Evolutionary conservation across 495 filamentous ascomycete species (phyloP), one percentile per base, ranked within the genome.

Genomic region (Penicillium daleae): DNA sequence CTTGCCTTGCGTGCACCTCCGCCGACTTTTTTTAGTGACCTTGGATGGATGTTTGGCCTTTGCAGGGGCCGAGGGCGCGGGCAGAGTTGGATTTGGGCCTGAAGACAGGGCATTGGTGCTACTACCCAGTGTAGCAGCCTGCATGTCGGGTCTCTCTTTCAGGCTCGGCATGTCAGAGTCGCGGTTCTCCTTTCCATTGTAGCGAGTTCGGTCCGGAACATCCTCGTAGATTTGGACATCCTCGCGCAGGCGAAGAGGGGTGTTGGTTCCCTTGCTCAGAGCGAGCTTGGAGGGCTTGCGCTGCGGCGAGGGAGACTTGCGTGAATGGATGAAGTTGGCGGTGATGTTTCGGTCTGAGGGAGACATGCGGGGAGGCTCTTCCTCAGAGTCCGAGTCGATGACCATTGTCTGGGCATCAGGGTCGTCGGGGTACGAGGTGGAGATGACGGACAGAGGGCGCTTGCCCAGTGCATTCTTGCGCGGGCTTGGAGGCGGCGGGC

Each of bases 301-400:
- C 31, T 66, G 58, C 4, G 68, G 69, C 8, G 67, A 69, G 52
- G 42, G 27, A 29, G 63, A 48, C 0, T 46, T 60, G 8, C 29
- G 61, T 33, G 31, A 40, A 26, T 33, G 46, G 26, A 22, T 64
- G 49, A 60, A 65, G 44, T 80, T 82, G 13, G 77, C 78, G 21
- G 70, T 67, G 48, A 82, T 79, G 49, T 82, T 83, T 60, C 74
- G 65, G 37, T 80, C 78, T 0, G 80, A 80, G 8, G 71, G 44
- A 31, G 40, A 37, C 22, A 21, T 37, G 31, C 19, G 21, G 13
- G 21, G 35, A 10, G 62, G n/a, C 2, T 61, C 67, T n/a, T 24
- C 22, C 4, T 71, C 66, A 4, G 61, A 64, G 49, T 78, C 76
- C 24, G 63, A 52, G 50, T 78, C 76, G 4, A 76, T 46, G 22